phyloP scores from a whole-genome alignment of 208 protist species.

The Crithidia acanthocephali region DNA sequence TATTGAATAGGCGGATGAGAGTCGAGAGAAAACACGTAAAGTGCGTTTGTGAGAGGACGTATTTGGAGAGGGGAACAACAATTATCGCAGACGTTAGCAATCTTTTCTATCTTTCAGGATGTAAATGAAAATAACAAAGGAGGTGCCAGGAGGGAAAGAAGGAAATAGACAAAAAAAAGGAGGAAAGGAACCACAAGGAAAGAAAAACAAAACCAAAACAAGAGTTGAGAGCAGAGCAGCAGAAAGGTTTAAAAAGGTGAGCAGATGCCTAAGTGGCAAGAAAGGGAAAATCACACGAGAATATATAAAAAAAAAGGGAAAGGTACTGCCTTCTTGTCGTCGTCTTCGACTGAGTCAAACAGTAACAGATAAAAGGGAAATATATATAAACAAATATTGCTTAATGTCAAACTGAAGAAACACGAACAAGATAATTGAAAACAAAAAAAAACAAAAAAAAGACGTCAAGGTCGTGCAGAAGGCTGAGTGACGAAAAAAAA shows the following conservation, averaged over 20 bases:
- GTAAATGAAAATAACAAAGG: not conserved
- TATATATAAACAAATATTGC: not conserved
- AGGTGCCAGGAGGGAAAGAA: not conserved
- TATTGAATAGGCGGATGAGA: not conserved
- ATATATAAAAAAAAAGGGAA: not conserved
- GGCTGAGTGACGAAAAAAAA: not conserved
- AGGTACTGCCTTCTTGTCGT: slow-evolving; percentile 3
- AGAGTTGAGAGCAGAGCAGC: not conserved
- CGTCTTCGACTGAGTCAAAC: slow-evolving; percentile 4
- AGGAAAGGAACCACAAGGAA: not conserved
- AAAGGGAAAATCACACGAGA: not conserved
- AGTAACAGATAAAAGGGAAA: not conserved
- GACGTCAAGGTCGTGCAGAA: not conserved
- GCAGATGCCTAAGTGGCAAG: not conserved
- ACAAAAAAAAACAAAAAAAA: slow-evolving; percentile 1
- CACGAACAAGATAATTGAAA: no score
- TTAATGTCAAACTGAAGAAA: not conserved
- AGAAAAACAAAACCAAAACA: not conserved
- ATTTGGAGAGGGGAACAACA: not conserved
- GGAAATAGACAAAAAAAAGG: not conserved
- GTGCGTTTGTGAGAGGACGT: not conserved
- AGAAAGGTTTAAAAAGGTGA: not conserved
- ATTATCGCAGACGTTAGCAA: not conserved
- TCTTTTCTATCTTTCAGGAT: not conserved
- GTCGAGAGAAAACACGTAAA: not conserved